Base-by-base conservation (phyloP, 2,329 filamentous ascomycete species). In the Penicillium occitanis region DNA sequence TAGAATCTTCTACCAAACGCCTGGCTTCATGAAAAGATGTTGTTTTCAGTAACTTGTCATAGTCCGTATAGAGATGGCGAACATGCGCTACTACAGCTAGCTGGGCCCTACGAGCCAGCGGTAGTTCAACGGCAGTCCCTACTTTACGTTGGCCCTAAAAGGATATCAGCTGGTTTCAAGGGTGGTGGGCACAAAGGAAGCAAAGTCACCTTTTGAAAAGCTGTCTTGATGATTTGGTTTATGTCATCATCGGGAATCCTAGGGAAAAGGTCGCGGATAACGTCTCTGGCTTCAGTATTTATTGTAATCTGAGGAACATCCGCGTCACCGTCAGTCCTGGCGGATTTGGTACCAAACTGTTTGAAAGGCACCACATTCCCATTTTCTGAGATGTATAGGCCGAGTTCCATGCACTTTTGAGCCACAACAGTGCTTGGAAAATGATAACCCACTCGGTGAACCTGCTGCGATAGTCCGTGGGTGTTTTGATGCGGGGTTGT, bases 31-130 rank as follows among this genome's bases (percentile, higher is more conserved):
- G 79, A 77, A 85, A 88, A 22, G 78, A 79, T 5, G 80, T 82
- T 13, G 77, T 78, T 67, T 81, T 83, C 44, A 89, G 77, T 50
- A 88, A 78, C 53, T 80, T 80, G 73, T 89, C 87, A 73, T 89
- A 89, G 67, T 87, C 80, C 68, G 87, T 89, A 71, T 88, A 87
- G 14, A 79, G 74, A 71, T 89, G 87, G 51, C 87, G 83, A 68
- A 89, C 87, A 70, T 88, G 85, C 37, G 87, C 86, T 51, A 86
- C 83, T 33, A 87, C 85, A 46, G 87, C 87, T 66, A 89, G 79
- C 71, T 89, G 86, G 22, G 86, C 86, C 71, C 86, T 82, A 64
- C 85, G 83, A 64, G 85, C 79, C 37, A 88, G 77, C 14, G 84
- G 79, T 22, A 88, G 75, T 65, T 84, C 81, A 57, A 77, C 76